Base-by-base conservation (phyloP, 2,329 filamentous ascomycete genomes). In the Fusarium praegraminearum region DNA sequence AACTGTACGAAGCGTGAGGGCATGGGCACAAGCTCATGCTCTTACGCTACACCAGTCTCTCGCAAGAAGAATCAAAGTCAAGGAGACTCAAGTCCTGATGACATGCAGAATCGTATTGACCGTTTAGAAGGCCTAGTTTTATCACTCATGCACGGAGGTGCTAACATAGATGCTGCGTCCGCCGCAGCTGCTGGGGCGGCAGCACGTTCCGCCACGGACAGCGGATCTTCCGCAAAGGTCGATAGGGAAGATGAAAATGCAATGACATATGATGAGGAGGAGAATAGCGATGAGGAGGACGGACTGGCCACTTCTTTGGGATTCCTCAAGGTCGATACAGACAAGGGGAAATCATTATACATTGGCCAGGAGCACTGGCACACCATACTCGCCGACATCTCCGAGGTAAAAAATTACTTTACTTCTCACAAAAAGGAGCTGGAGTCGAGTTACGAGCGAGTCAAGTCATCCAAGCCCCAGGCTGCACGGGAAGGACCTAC, bases 81-180 rank as follows among this genome's bases (percentile, higher is more conserved):
- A 85, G 86, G 79, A 64, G 80, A 85, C 73, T 81, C 85, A 57
- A 89, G 80, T 73, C 93, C 95, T 51, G 94, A 97, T 85, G 95
- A 98, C 80, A 98, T 98, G 95, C 95, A 98, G 83, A 97, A 97
- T 78, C 92, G 96, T 78, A 98, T 98, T 82, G 94, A 98, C 83
- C 89, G 95, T 75, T 86, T 98, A 71, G 95, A 98, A 85, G 92
- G 93, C 73, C 83, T 98, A 78, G 95, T 98, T 65, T 82, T 98
- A 70, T 97, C 93, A 30, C 81, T 98, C 77, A 98, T 98, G 95
- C 95, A 95, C 76, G 94, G 93, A 78, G 93, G 93, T 60, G 82
- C 86, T 69, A 83, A 82, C 55, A 76, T 85, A 56, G 84, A 87
- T 49, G 70, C 80, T 11, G 76, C 82, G 13, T 77, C 80, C 49